Evolutionary conservation across 192 early-diverging fungal genomes (phyloP).

Genomic region (Haplosporangium gracile): DNA sequence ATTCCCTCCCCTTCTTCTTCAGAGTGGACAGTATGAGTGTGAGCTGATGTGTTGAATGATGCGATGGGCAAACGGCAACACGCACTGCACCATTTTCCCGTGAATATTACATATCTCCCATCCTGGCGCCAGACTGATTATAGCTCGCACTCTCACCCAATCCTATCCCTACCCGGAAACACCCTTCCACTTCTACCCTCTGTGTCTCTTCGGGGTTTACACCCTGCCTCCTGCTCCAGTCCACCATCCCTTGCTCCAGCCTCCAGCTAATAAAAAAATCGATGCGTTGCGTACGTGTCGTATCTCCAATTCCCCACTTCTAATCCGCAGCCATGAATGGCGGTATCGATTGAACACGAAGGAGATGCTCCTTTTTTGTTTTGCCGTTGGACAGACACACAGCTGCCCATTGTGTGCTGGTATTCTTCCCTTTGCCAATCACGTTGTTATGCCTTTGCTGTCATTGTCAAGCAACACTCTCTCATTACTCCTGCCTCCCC

Average conservation of each 20-base stretch:
- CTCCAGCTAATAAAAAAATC: too few relatives aligned
- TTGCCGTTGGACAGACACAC: neutral
- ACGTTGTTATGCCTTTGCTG: neutral
- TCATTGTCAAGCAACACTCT: too few relatives aligned
- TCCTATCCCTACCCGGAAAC: slow-evolving; percentile 2
- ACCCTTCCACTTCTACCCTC: neutral
- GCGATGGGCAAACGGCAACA: neutral
- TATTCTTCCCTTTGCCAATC: neutral
- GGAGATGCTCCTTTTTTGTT: neutral
- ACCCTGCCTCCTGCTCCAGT: too few relatives aligned
- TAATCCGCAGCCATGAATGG: slow-evolving; percentile 1
- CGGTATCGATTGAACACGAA: neutral
- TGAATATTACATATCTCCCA: neutral
- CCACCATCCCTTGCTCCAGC: too few relatives aligned
- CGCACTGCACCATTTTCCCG: neutral
- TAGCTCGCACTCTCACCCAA: neutral
- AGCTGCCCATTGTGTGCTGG: neutral
- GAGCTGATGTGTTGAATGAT: neutral
- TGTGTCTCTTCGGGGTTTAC: slow-evolving; percentile 1
- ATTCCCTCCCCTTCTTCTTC: neutral
- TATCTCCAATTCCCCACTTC: neutral
- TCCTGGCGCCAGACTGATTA: neutral
- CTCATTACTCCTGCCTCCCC: neutral
- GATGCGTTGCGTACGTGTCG: neutral
- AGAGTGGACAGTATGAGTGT: neutral